Evolutionary conservation across 345 rosid species (phyloP).

Genomic region (Eucalyptus grandis): DNA sequence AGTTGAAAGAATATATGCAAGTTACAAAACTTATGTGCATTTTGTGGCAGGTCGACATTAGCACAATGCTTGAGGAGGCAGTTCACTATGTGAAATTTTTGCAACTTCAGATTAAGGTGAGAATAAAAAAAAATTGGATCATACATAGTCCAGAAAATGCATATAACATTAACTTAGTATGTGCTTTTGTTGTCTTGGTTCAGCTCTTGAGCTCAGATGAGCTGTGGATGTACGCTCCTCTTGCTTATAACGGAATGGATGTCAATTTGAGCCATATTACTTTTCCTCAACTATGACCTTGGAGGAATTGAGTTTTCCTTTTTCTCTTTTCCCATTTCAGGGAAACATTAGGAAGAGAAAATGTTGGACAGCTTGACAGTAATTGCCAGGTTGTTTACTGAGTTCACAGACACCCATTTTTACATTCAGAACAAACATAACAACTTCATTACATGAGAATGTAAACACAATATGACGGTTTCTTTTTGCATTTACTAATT

Average conservation of each 20-base stretch:
- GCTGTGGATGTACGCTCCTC: constrained; percentile 84
- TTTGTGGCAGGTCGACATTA: constrained; percentile 40
- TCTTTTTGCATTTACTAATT: neutral
- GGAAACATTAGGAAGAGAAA: neutral
- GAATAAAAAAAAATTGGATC: neutral
- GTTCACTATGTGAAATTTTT: constrained; percentile 66
- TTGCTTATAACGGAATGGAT: constrained; percentile 68
- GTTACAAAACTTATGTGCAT: neutral
- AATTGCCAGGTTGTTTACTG: neutral
- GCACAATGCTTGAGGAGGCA: constrained; percentile 91
- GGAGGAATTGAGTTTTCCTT: neutral
- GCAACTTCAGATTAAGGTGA: constrained; percentile 80
- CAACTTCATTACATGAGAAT: neutral
- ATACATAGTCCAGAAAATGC: neutral
- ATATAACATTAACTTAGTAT: neutral
- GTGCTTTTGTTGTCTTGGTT: neutral
- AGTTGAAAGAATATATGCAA: neutral
- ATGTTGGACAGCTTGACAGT: neutral
- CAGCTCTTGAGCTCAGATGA: constrained; percentile 87
- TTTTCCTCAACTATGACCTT: constrained; percentile 1
- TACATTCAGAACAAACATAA: neutral
- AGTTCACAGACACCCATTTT: neutral
- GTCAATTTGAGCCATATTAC: constrained; percentile 49
- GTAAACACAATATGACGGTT: neutral
- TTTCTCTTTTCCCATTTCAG: neutral